Evolutionary conservation across 1,139 yeast species (phyloP).

Genomic region (Taphrina wiesneri): DNA sequence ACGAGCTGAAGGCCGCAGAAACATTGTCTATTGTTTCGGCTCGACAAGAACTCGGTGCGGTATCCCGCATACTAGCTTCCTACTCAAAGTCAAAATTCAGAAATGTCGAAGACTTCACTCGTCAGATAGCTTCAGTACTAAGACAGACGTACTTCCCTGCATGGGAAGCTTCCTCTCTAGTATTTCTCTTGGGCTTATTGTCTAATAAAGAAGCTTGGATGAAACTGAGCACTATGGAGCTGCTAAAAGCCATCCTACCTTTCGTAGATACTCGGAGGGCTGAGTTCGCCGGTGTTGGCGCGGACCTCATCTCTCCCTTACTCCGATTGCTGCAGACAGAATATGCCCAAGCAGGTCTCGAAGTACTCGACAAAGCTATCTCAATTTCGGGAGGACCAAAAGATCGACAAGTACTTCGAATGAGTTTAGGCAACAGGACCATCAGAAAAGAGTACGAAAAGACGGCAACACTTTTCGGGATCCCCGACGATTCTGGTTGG

Average conservation of each 20-base stretch:
- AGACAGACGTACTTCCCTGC: conserved; percentile 69
- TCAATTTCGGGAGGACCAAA: conserved; percentile 85
- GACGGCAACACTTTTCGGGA: conserved; percentile 87
- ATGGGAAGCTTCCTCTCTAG: conserved; percentile 71
- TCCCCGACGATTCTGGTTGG: conserved; percentile 98
- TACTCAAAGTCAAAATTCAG: conserved; percentile 76
- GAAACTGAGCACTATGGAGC: conserved; percentile 71
- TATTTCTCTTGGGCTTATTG: conserved; percentile 72
- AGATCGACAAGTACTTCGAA: conserved; percentile 86
- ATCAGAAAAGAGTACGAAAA: conserved; percentile 78
- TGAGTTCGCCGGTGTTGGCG: conserved; percentile 87
- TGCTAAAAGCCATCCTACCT: conserved; percentile 73
- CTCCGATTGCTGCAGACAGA: conserved; percentile 80
- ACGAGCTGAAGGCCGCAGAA: conserved; percentile 59
- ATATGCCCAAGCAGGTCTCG: conserved; percentile 82
- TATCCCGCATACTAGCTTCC: conserved; percentile 74
- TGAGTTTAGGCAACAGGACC: conserved; percentile 82
- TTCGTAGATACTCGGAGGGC: conserved; percentile 72
- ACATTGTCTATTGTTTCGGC: conserved; percentile 63
- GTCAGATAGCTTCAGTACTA: conserved; percentile 73
- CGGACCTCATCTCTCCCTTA: conserved; percentile 88
- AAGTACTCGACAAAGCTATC: conserved; percentile 82
- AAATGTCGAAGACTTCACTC: conserved; percentile 81
- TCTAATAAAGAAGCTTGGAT: conserved; percentile 79
- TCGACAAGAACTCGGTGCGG: conserved; percentile 56